Conservation (phyloP, 2,329 filamentous ascomycete genomes). For the Myriosclerotinia scirpicola region DNA sequence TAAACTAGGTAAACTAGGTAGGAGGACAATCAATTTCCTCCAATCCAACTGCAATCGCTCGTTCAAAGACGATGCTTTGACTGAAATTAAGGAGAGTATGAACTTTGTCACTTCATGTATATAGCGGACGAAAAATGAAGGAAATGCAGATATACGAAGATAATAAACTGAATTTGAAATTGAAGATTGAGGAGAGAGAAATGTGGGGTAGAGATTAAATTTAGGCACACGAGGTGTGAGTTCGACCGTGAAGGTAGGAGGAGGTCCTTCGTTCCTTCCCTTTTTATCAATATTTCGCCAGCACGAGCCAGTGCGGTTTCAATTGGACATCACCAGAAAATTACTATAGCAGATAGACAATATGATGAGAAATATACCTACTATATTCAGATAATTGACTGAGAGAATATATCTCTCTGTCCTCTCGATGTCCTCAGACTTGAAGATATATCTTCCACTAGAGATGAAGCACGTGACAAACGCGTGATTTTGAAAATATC, state of each 20-base stretch:
- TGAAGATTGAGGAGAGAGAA: neutral
- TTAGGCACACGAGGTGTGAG: neutral
- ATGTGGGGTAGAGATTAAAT: neutral
- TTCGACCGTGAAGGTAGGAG: slow-evolving; percentile 2
- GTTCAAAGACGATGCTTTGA: neutral
- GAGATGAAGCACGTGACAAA: neutral
- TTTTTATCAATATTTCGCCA: neutral
- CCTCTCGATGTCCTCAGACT: neutral
- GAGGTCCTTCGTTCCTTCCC: slow-evolving; percentile 8
- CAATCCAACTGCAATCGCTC: neutral
- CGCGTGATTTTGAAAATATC: neutral
- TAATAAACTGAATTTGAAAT: neutral
- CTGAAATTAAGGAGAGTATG: neutral
- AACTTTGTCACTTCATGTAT: neutral
- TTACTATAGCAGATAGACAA: too few species aligned
- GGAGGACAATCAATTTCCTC: neutral
- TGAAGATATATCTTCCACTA: neutral
- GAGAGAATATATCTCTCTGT: neutral
- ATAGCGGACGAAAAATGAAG: neutral
- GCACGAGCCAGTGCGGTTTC: neutral
- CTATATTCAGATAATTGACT: neutral
- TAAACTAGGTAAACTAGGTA: too few species aligned
- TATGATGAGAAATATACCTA: neutral
- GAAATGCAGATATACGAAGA: neutral
- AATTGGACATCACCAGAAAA: neutral